Conservation (phyloP, 495 filamentous ascomycete genomes). For the Neurospora discreta region DNA sequence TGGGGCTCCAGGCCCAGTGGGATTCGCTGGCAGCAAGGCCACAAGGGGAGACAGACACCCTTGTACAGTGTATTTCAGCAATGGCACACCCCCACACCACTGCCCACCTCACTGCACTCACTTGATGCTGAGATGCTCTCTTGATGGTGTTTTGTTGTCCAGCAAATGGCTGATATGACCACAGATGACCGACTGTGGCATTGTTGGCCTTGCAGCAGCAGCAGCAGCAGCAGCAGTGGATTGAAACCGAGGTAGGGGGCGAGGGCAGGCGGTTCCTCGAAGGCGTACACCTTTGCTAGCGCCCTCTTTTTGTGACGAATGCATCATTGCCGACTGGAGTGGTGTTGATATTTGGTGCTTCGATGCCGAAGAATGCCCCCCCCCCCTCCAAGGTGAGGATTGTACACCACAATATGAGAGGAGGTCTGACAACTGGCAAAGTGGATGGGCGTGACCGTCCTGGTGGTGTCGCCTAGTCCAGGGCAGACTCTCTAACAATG, state of each 20-base stretch:
- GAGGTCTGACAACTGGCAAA: background rate
- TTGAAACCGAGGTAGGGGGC: background rate
- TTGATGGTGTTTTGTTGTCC: background rate
- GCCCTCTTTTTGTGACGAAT: background rate
- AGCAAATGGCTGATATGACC: background rate
- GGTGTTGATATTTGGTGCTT: background rate
- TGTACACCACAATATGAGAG: background rate
- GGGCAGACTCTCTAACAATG: background rate
- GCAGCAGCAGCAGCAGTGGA: too few relatives aligned
- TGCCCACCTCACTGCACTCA: background rate
- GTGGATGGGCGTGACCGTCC: background rate
- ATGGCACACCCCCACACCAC: background rate
- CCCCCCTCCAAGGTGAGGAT: background rate
- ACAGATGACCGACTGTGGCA: background rate
- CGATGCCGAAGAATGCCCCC: background rate
- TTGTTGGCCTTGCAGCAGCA: background rate
- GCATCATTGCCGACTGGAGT: background rate
- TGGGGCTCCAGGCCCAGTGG: slow-evolving; percentile 1
- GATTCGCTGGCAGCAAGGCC: slow-evolving; percentile 12
- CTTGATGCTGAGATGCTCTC: background rate
- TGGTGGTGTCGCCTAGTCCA: background rate
- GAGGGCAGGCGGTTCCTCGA: background rate
- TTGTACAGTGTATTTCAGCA: background rate
- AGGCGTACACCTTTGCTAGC: background rate
- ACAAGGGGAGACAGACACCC: background rate